Evolutionary conservation across 768 basidiomycete species (phyloP).

Genomic region (Amylocystis lapponica): DNA sequence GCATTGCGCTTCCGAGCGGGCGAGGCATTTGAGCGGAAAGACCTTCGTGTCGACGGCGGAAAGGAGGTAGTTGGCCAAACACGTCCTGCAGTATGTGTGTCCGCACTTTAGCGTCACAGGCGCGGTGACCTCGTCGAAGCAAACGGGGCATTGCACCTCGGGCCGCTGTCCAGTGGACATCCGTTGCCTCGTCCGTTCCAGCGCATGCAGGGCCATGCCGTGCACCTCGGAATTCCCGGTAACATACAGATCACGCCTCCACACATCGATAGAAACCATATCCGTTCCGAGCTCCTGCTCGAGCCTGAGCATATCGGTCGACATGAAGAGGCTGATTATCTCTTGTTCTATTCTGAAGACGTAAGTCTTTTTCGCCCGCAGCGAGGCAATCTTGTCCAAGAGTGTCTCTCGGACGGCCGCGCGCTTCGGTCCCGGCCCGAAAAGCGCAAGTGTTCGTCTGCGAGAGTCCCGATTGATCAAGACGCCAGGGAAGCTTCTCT

Average conservation of each 20-base stretch:
- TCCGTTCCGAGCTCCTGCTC: constrained; percentile 49
- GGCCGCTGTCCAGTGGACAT: constrained; percentile 11
- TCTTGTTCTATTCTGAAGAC: constrained; percentile 42
- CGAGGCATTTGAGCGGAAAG: constrained; percentile 74
- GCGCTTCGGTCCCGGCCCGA: constrained; percentile 43
- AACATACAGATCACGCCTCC: constrained; percentile 38
- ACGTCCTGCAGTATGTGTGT: constrained; percentile 63
- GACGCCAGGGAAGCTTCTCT: constrained; percentile 33
- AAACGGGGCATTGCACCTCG: constrained; percentile 55
- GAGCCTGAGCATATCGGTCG: constrained; percentile 39
- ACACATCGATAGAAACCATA: constrained; percentile 47
- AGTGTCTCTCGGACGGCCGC: constrained; percentile 38
- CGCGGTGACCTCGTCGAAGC: constrained; percentile 49
- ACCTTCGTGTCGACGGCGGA: constrained; percentile 49
- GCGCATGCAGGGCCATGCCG: constrained; percentile 36
- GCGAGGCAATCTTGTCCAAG: constrained; percentile 37
- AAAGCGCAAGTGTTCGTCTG: constrained; percentile 45
- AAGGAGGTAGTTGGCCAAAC: constrained; percentile 52
- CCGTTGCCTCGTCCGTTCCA: constrained; percentile 26
- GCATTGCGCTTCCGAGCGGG: constrained; percentile 55
- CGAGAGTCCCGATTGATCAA: constrained; percentile 36
- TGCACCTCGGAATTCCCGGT: constrained; percentile 49
- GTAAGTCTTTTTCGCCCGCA: constrained; percentile 38
- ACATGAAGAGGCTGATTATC: constrained; percentile 41
- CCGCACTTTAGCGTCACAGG: constrained; percentile 57